Percentiles rank a stretch among this genome's conserved stretches.
These are phyloP conservation scores for Fusarium transvaalense DNA, from an alignment of 2,329 filamentous ascomycete species.

Conservation along the genomic window DNA sequence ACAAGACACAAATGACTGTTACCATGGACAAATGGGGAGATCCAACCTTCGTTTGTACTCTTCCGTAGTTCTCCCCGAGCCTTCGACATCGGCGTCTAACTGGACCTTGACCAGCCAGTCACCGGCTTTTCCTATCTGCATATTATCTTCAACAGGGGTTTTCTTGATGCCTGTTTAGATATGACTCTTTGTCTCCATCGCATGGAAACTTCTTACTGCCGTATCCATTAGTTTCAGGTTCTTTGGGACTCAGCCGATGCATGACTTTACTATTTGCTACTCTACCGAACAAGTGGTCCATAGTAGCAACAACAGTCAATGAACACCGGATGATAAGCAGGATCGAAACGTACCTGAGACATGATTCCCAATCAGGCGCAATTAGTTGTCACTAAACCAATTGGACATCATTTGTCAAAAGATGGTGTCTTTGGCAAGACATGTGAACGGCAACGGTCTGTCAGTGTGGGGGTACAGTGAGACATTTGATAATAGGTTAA, in stretches of 20 bases:
- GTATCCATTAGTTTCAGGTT: constrained; percentile 16
- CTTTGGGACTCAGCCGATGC: constrained; percentile 11
- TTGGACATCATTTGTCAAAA: constrained; percentile 5
- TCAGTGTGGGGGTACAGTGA: constrained; percentile 32
- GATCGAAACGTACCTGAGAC: constrained; percentile 39
- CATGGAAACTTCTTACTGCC: background rate
- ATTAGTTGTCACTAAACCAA: constrained; percentile 23
- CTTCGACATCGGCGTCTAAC: constrained; percentile 8
- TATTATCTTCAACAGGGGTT: constrained; percentile 16
- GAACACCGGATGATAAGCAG: constrained; percentile 10
- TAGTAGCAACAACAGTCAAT: constrained; percentile 4
- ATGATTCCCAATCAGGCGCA: constrained; percentile 30
- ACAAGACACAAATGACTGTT: constrained; percentile 10
- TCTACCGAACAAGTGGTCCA: constrained; percentile 13
- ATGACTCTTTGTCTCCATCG: constrained; percentile 34
- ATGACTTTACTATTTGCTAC: constrained; percentile 23
- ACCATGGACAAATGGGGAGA: background rate
- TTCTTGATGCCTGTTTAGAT: constrained; percentile 33
- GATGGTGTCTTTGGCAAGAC: constrained; percentile 35
- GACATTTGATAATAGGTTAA: constrained; percentile 21
- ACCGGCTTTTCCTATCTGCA: constrained; percentile 9
- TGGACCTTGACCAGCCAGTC: constrained; percentile 19
- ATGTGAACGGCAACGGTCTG: constrained; percentile 39
- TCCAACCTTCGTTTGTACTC: constrained; percentile 17
- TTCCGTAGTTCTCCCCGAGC: constrained; percentile 15